Evolutionary conservation across 305 asterid species (phyloP), one percentile per base, ranked within the genome.

Genomic region (Plantago rigida): DNA sequence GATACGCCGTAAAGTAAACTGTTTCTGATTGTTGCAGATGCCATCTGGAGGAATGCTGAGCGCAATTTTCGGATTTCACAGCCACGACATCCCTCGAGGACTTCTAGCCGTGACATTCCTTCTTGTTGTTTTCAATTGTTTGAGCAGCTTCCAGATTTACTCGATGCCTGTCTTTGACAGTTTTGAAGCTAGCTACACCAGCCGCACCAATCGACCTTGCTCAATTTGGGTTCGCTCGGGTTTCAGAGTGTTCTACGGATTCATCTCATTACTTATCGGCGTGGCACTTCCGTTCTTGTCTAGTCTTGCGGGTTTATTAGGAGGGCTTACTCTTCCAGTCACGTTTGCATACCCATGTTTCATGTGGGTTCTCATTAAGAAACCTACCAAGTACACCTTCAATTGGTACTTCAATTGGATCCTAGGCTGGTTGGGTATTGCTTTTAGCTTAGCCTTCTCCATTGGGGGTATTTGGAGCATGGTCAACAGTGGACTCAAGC

Each of bases 121-220:
- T 56, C 86, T 88, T 0, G 98, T 91, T 0, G 98, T 91, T 13
- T 88, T 91, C 81, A 91, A 82, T 79, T 91, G 98, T 79, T 59
- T 91, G 75, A 91, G 98, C 71, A 91, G 98, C 77, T 91, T 91
- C 83, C 98, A 87, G 59, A 91, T 87, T 73, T 87, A 91, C 79
- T 87, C 98, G 0, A 91, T 91, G 98, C 98, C 98, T 0, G 96
- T 83, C 4, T 91, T 91, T 6, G 98, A 91, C 80, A 91, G 96
- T 41, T 91, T 91, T 1, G 96, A 91, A 71, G 96, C 98, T 1
- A 83, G 95, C 24, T 86, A 91, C 57, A 84, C 94, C 3, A 79
- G 92, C 80, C 83, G 96, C n/a, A 87, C 94, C 4, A 91, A 87
- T 73, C 74, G 83, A 4, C 96, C 98, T 1, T 91, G 96, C 81